These are phyloP conservation scores for Codiaeum variegatum DNA, from an alignment of 441 rosid species.

Conservation along the genomic window DNA sequence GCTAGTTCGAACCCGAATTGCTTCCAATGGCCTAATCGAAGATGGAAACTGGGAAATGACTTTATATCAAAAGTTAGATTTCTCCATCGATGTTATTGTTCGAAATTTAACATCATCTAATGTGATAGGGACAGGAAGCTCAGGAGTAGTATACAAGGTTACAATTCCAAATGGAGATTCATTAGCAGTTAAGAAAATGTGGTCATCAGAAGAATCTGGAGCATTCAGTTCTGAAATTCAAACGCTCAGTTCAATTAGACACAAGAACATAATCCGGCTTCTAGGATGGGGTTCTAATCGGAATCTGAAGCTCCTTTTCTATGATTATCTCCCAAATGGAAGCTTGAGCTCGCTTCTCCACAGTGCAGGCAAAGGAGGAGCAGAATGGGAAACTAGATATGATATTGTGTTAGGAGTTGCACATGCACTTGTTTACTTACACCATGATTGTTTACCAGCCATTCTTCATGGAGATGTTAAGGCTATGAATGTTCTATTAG, in stretches of 20 bases:
- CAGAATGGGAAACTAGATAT: conserved; percentile 83
- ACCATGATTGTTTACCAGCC: conserved; percentile 83
- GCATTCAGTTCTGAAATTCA: conserved; percentile 81
- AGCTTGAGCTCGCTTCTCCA: conserved; percentile 88
- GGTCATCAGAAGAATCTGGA: conserved; percentile 79
- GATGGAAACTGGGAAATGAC: conserved; percentile 67
- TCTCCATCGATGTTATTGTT: conserved; percentile 64
- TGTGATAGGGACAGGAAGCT: conserved; percentile 94
- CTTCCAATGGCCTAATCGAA: conserved; percentile 32
- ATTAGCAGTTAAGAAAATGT: conserved; percentile 89
- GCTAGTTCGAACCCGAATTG: conserved; percentile 41
- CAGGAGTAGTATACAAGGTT: conserved; percentile 85
- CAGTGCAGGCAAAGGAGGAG: conserved; percentile 69
- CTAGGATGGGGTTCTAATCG: conserved; percentile 77
- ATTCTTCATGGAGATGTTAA: conserved; percentile 91
- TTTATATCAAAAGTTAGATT: conserved; percentile 76
- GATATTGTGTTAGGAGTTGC: conserved; percentile 73
- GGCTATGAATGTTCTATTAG: conserved; percentile 84
- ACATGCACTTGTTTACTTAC: conserved; percentile 84
- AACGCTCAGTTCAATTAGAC: conserved; percentile 81
- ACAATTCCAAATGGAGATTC: conserved; percentile 62
- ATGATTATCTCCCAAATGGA: conserved; percentile 86
- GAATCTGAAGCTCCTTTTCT: conserved; percentile 75
- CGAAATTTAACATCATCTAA: conserved; percentile 58
- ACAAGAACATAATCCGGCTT: conserved; percentile 74